phyloP scores from a whole-genome alignment of 305 asterid genomes.

The Rubia balearica region DNA sequence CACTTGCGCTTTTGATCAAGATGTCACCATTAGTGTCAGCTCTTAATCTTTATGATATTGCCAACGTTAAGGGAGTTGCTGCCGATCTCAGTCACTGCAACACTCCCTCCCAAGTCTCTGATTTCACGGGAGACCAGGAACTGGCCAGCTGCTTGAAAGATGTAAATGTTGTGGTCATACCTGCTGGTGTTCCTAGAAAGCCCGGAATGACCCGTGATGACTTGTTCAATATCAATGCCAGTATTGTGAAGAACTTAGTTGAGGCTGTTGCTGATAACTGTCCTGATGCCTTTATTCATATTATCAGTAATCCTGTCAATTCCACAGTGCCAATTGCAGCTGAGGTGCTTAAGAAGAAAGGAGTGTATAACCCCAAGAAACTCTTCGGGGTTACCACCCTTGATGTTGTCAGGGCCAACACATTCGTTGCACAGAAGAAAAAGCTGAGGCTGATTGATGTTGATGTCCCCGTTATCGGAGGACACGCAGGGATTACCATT shows the following conservation, averaged over 20 bases:
- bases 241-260: constrained; percentile 20
- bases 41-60: constrained; percentile 23
- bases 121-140: constrained; percentile 23
- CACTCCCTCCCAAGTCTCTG: constrained; percentile 24
- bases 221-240: constrained; percentile 29
- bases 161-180: constrained; percentile 28
- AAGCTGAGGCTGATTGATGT: constrained; percentile 31
- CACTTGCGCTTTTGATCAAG: constrained; percentile 22
- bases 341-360: constrained; percentile 23
- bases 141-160: constrained; percentile 22
- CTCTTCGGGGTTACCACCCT: constrained; percentile 26
- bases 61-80: constrained; percentile 28
- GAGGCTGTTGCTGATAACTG: constrained; percentile 28
- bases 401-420: constrained; percentile 29
- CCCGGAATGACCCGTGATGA: constrained; percentile 36
- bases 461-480: constrained; percentile 39
- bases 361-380: constrained; percentile 23
- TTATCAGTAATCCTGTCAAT: constrained; percentile 26
- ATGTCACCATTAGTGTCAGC: constrained; percentile 26
- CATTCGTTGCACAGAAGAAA: constrained; percentile 25
- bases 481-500: constrained; percentile 41
- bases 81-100: constrained; percentile 27
- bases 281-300: constrained; percentile 25
- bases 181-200: constrained; percentile 32
- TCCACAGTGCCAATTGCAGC: constrained; percentile 28